Evolutionary conservation across 305 asterid species (phyloP).

Genomic region (Fraxinus baroniana): DNA sequence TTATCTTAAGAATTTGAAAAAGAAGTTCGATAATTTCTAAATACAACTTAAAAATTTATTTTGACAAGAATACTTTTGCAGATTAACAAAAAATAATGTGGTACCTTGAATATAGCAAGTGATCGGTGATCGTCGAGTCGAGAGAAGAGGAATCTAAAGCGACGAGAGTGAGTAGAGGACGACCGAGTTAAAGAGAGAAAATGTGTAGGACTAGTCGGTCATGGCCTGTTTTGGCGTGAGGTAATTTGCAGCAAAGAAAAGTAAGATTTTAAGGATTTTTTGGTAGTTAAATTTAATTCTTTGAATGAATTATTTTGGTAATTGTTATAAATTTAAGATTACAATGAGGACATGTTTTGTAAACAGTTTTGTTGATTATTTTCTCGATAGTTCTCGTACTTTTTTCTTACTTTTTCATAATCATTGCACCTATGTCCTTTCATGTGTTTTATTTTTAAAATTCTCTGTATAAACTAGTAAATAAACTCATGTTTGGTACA

Average conservation of each 20-base stretch:
- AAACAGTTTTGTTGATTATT: background rate
- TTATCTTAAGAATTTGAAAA: background rate
- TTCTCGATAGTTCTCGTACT: background rate
- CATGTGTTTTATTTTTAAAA: no score
- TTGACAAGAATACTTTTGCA: background rate
- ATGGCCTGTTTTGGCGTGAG: background rate
- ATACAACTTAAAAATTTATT: background rate
- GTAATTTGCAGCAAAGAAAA: background rate
- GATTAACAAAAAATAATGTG: conserved; percentile 11
- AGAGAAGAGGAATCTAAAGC: conserved; percentile 27
- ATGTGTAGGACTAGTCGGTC: conserved; percentile 36
- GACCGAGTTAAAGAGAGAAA: conserved; percentile 23
- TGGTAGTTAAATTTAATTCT: background rate
- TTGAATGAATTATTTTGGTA: background rate
- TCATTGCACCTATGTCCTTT: background rate
- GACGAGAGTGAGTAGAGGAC: conserved; percentile 22
- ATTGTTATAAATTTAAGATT: background rate
- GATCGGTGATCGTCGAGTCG: conserved; percentile 42
- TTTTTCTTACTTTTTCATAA: background rate
- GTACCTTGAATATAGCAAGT: conserved; percentile 46
- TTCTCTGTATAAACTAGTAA: background rate
- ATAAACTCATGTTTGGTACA: no score
- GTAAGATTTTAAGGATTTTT: background rate
- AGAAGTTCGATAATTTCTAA: background rate
- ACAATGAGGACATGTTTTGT: background rate